These are phyloP conservation scores for Fraxinus baroniana DNA, from an alignment of 305 asterid genomes.

Conservation along the genomic window DNA sequence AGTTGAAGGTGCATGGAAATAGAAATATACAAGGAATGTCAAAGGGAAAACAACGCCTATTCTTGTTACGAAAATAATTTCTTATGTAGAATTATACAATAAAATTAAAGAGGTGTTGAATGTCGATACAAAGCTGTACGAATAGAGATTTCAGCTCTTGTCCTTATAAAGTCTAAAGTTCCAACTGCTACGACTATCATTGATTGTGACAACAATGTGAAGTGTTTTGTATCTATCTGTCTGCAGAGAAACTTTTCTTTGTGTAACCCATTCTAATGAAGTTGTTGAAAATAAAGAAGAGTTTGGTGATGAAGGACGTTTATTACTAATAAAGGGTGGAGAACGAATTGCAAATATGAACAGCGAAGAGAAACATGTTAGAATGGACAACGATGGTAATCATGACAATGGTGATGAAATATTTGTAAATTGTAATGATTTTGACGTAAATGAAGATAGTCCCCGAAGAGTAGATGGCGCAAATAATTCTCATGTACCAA, in stretches of 20 bases:
- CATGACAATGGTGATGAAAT: no score
- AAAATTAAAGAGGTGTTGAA: not conserved
- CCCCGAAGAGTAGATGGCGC: no score
- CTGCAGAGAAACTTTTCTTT: not conserved
- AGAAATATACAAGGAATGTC: not conserved
- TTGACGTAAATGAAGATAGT: no score
- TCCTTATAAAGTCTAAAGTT: not conserved
- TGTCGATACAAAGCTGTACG: not conserved
- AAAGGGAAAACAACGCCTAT: no score
- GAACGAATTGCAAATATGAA: not conserved
- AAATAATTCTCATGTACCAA: no score
- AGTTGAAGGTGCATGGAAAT: not conserved
- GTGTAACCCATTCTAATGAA: no score
- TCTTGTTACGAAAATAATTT: not conserved
- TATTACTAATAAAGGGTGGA: not conserved
- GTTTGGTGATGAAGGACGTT: not conserved
- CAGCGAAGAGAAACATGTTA: no score
- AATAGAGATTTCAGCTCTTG: not conserved
- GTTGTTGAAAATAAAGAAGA: not conserved
- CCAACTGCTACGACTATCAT: not conserved
- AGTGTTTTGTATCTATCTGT: not conserved
- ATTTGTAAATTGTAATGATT: no score
- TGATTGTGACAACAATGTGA: not conserved
- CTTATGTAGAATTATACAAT: not conserved
- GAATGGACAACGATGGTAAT: no score